Conservation (phyloP, 257 asterid species). For the Nicotiana benthamiana region DNA sequence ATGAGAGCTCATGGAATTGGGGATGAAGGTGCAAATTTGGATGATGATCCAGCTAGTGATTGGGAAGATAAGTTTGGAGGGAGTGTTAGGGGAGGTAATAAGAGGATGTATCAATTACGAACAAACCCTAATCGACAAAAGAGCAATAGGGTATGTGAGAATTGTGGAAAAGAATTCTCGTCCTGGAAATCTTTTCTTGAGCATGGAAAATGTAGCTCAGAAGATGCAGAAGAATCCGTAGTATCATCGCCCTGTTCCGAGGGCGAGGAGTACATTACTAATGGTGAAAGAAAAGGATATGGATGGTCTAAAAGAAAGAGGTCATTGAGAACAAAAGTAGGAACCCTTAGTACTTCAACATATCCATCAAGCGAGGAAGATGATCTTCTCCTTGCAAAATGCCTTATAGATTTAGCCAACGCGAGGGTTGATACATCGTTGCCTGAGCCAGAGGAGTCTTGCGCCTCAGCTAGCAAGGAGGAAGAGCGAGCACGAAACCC, state of each 20-base stretch:
- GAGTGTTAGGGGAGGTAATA: conserved; percentile 13
- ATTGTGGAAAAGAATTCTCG: conserved; percentile 84
- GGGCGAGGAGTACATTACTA: conserved; percentile 30
- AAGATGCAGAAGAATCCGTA: conserved; percentile 58
- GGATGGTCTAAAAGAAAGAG: conserved; percentile 81
- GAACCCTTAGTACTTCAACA: conserved; percentile 24
- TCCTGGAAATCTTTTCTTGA: conserved; percentile 96
- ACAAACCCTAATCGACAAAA: conserved; percentile 80
- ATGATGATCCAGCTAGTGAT: conserved; percentile 53
- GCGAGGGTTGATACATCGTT: conserved; percentile 33
- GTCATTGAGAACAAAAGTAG: conserved; percentile 65
- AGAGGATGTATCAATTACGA: conserved; percentile 67
- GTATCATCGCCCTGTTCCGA: conserved; percentile 56
- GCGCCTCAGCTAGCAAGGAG: conserved; percentile 77
- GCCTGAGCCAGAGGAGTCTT: conserved; percentile 56
- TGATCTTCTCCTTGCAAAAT: conserved; percentile 66
- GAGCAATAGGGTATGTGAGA: conserved; percentile 68
- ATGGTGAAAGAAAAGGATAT: conserved; percentile 16
- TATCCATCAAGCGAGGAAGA: conserved; percentile 49
- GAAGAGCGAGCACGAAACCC: conserved; percentile 31
- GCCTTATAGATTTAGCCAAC: conserved; percentile 69
- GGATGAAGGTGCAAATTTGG: conserved; percentile 46
- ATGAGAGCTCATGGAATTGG: conserved; percentile 97
- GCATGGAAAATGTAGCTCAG: conserved; percentile 82
- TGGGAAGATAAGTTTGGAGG: conserved; percentile 71